Base-by-base conservation (phyloP, 768 basidiomycete species). In the Polyporus arcularius region DNA sequence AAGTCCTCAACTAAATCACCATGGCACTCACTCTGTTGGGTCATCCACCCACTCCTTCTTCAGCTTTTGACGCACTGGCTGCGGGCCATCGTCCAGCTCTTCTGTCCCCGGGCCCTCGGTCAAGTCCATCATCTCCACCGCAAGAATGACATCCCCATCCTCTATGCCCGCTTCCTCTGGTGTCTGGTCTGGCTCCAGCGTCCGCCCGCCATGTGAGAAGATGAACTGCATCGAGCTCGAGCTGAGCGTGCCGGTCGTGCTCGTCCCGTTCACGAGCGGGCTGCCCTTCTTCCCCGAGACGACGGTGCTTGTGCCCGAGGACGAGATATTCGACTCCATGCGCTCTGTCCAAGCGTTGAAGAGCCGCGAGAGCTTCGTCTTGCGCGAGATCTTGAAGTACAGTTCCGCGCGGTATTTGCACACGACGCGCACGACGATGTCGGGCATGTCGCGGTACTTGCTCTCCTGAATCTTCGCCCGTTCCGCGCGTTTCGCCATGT, bases 311-410 rank as follows among this genome's bases (percentile, higher is more conserved):
- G 32, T 35, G 49, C 43, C 26, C 47, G 48, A 42, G 18, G 39
- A 45, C 39, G 47, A 41, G 26, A 48, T 54, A 54, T 62, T 67
- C 38, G 64, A 64, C 71, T 92, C 92, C 93, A 95, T 95, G 63
- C 92, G 82, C 53, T 90, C 90, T 30, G 90, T 92, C 92, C 92
- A 94, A 32, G 92, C 89, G 67, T 86, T 88, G 73, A 94, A 92
- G 57, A 94, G 79, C 57, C 89, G 82, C 57, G 87, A 86, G 38
- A 95, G 79, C 71, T 92, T 94, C 30, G 90, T 92, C 75, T 94
- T 94, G 72, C 93, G 88, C 9, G 90, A 91, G 65, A 95, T 92
- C 74, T 93, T 94, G 84, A 95, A 95, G 78, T 91, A 93, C 43
- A 95, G 81, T 68, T 95, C 92, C 4, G 92, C 91, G 47, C 93